phyloP scores from a whole-genome alignment of 164 flowering plant genomes.

The Chimonanthus praecox region DNA sequence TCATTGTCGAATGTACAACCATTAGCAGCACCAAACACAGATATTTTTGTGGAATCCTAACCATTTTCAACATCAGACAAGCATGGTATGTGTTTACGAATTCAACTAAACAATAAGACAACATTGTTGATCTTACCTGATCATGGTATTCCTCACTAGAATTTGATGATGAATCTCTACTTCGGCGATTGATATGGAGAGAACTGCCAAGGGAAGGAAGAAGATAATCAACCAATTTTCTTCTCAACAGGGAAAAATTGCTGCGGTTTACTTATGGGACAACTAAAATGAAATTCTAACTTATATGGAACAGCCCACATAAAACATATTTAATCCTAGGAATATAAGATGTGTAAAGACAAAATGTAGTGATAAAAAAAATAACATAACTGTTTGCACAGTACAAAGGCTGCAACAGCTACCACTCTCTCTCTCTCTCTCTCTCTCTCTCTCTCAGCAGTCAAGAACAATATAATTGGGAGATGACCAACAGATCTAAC shows the following conservation, averaged over 20 bases:
- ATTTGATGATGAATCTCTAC: constrained; percentile 45
- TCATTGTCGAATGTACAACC: constrained; percentile 3
- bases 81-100: not conserved
- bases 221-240: not conserved
- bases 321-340: too few relatives aligned
- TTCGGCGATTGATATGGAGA: constrained; percentile 27
- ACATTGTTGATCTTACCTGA: constrained; percentile 33
- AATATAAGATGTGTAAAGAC: too few relatives aligned
- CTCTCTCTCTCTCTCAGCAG: not conserved
- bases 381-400: too few relatives aligned
- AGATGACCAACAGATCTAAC: too few relatives aligned
- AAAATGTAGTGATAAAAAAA: too few relatives aligned
- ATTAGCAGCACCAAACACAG: not conserved
- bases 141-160: constrained; percentile 42
- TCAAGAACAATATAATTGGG: too few relatives aligned
- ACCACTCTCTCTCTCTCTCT: not conserved
- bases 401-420: too few relatives aligned
- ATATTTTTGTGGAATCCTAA: not conserved
- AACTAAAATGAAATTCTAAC: too few relatives aligned
- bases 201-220: constrained; percentile 33
- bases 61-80: not conserved
- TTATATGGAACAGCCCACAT: too few relatives aligned
- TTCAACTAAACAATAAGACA: not conserved
- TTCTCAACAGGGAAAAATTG: not conserved
- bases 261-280: too few relatives aligned